phyloP scores from a whole-genome alignment of 495 filamentous ascomycete genomes.

The Hypoxylon lenormandii region DNA sequence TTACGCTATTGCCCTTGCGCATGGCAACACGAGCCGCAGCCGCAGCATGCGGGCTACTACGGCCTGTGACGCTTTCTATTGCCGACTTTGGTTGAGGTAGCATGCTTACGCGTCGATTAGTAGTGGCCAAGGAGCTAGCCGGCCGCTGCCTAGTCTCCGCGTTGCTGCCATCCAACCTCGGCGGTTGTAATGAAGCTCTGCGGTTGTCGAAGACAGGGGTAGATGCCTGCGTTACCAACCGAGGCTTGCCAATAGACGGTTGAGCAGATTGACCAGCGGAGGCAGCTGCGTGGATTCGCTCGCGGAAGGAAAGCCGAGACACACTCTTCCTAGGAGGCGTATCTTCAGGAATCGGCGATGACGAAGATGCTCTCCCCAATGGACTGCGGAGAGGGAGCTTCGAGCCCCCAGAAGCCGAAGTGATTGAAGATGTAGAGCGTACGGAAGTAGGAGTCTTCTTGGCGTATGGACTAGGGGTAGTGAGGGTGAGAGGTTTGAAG shows the following conservation, averaged over 20 bases:
- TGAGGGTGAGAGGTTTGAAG: conserved; percentile 72
- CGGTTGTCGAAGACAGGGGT: conserved; percentile 54
- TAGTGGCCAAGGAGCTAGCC: conserved; percentile 62
- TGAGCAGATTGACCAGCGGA: conserved; percentile 55
- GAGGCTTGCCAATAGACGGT: conserved; percentile 52
- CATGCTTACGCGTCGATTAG: conserved; percentile 60
- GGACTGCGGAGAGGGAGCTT: conserved; percentile 63
- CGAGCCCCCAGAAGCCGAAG: conserved; percentile 54
- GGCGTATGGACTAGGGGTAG: conserved; percentile 72
- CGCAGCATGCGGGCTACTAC: conserved; percentile 57
- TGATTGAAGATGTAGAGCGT: conserved; percentile 56
- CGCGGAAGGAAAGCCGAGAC: conserved; percentile 62
- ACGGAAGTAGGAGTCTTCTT: conserved; percentile 56
- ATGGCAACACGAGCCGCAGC: conserved; percentile 57
- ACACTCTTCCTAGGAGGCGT: conserved; percentile 53
- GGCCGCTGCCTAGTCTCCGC: conserved; percentile 53
- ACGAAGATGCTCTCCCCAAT: conserved; percentile 55
- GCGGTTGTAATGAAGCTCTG: conserved; percentile 62
- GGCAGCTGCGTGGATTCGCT: conserved; percentile 55
- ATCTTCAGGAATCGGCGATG: conserved; percentile 57
- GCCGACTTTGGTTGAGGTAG: conserved; percentile 62
- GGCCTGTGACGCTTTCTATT: conserved; percentile 44
- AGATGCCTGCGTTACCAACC: conserved; percentile 48
- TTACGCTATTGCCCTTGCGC: conserved; percentile 44
- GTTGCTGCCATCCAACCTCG: conserved; percentile 45